Conservation (phyloP, 2,329 filamentous ascomycete genomes). For the Verticillium longisporum region DNA sequence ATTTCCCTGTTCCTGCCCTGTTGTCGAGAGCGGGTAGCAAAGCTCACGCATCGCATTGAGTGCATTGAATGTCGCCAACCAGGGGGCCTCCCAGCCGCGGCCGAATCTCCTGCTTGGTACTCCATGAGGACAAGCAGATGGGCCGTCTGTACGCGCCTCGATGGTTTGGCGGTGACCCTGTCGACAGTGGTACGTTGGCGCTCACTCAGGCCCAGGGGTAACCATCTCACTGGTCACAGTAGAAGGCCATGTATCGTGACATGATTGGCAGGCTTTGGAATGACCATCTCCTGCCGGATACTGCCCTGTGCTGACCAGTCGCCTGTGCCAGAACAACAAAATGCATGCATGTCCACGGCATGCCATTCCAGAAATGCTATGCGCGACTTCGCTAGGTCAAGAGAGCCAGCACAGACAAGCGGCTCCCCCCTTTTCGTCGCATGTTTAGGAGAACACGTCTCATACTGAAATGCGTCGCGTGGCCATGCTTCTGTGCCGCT, state of each 20-base stretch:
- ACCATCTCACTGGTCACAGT: background rate
- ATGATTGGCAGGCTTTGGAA: background rate
- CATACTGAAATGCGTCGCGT: background rate
- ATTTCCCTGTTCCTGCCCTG: background rate
- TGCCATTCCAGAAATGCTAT: background rate
- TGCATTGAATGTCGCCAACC: background rate
- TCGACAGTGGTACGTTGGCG: background rate
- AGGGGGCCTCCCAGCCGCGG: background rate
- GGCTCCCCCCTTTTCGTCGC: background rate
- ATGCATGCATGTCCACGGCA: background rate
- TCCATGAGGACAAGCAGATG: background rate
- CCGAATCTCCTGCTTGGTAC: background rate
- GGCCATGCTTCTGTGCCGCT: background rate
- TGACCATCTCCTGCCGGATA: background rate
- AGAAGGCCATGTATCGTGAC: background rate
- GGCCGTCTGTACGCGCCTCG: background rate
- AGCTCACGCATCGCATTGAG: background rate
- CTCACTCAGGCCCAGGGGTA: background rate
- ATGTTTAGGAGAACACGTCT: background rate
- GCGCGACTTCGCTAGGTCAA: background rate
- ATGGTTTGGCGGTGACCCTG: background rate
- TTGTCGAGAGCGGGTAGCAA: background rate
- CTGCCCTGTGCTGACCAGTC: background rate
- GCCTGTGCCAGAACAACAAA: background rate
- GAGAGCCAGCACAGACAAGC: background rate